Evolutionary conservation across 495 filamentous ascomycete species (phyloP), one percentile per base, ranked within the genome.

Genomic region (Astrothelium macrocarpum): DNA sequence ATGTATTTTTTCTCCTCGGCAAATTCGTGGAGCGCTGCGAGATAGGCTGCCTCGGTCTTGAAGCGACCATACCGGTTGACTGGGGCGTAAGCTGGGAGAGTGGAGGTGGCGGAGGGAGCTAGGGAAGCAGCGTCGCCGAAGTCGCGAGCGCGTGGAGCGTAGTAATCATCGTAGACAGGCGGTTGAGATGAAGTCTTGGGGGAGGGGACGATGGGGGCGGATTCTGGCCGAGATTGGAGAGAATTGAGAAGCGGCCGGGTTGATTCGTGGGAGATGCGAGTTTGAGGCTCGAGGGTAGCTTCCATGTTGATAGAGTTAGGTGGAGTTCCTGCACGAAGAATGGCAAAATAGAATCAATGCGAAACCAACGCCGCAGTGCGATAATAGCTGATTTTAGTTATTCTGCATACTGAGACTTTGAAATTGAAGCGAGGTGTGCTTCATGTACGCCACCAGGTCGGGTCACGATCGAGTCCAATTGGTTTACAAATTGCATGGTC

Each of bases 1-100:
- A 62, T 45, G 46, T 63, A 68, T 49, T 64, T 63, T 53, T 68
- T 43, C 39, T 49, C 43, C 32, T 68, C 66, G 10, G 66, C 66
- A 53, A 64, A 68, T 7, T 60, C 64, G 32, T 61, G 59, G 1
- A 68, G 64, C n/a, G 66, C 66, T 11, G 59, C 64, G 20, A 68
- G 64, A 61, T 68, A 68, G 56, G 59, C 60, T 1, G 36, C 60
- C 63, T 68, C 64, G 45, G 46, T 60, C 4, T 64, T 60, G 59
- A 65, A 68, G 61, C 66, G 63, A 20, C 53, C 32, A 29, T 66
- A 66, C 29, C 49, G 49, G 49, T 20, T 9, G 9, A 9, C 49
- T 10, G 49, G 20, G 7, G 23, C 10, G 20, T 56, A 56, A 25
- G 49, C 49, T 20, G 49, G 49, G 2, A 56, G 49, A 16, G 49